These are phyloP conservation scores for Phyllosticta citriasiana DNA, from an alignment of 2,329 filamentous ascomycete species.

Conservation along the genomic window DNA sequence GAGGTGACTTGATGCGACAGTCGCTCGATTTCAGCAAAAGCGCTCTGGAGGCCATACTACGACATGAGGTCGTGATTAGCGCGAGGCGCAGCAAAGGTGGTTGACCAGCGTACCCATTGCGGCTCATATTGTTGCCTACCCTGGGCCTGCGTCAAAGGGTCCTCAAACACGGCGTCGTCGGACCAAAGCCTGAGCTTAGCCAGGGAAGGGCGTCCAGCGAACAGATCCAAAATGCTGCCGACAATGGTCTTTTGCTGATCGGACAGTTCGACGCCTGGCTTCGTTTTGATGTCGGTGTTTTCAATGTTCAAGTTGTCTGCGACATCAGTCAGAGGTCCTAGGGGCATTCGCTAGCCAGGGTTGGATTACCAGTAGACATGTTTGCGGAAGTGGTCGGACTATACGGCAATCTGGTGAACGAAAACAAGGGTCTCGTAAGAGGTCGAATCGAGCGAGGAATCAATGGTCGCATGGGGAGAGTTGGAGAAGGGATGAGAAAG, in stretches of 20 bases:
- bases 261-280: conserved; percentile 41
- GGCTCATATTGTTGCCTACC: conserved; percentile 45
- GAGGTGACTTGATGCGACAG: conserved; percentile 44
- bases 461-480: background rate
- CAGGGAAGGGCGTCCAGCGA: conserved; percentile 49
- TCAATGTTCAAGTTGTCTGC: conserved; percentile 35
- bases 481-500: background rate
- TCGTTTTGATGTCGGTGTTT: conserved; percentile 45
- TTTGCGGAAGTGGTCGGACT: conserved; percentile 11
- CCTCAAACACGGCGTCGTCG: conserved; percentile 47
- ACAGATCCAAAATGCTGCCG: conserved; percentile 51
- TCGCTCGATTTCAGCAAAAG: conserved; percentile 49
- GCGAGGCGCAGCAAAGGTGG: background rate
- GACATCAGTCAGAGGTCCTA: background rate
- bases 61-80: background rate
- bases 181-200: conserved; percentile 51
- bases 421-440: background rate
- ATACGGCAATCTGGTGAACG: background rate
- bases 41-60: conserved; percentile 48
- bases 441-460: background rate
- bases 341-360: background rate
- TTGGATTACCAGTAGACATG: conserved; percentile 22
- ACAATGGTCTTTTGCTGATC: conserved; percentile 45
- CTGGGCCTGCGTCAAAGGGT: conserved; percentile 48
- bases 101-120: conserved; percentile 32